Base-by-base conservation (phyloP, 179 eudicot species). In the Beta lomatogona region DNA sequence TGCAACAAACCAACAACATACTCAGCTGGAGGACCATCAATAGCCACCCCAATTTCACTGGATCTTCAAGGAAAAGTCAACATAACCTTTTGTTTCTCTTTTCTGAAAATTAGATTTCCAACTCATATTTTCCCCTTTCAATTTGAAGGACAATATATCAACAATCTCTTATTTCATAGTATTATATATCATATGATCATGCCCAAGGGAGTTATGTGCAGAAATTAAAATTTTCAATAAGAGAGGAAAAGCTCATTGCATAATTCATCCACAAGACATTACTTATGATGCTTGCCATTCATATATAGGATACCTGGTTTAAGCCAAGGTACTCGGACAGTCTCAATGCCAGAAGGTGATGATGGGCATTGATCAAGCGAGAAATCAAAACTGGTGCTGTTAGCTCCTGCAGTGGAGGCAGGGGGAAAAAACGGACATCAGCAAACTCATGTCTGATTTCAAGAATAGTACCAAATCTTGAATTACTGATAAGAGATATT, bases 371-470 rank as follows among this genome's bases (percentile, higher is more conserved):
- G 74, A 94, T 92, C 87, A 96, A 87, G 68, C 99, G 99, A 69
- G 90, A 91, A 83, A 96, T 88, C 80, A 96, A 88, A 81, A 96
- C 93, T 41, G 98, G 85, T 53, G 99, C 94, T 75, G 99, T 94
- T 68, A 96, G 91, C 78, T 92, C 92, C 99, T 96, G 87, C 82
- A 86, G 46, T 5, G 28, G 54, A 82, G 31, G 77, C 41, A 28
- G 21, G 22, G 67, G 12, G 50, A 64, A 52, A 53, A 77, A 41
- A 61, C 18, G 25, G 66, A 41, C 45, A 59, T 73, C 57, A 63
- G 46, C 31, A 67, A 65, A 50, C 48, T n/a, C 16, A 67, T 81
- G 57, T 25, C 74, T n/a, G n/a, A 21, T 48, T 31, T n/a, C 44
- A 61, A 36, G 45, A 69, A 31, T 72, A 55, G 71, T 63, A 59